These are phyloP conservation scores for Hypoxylon rickii DNA, from an alignment of 495 filamentous ascomycete species.

Conservation along the genomic window DNA sequence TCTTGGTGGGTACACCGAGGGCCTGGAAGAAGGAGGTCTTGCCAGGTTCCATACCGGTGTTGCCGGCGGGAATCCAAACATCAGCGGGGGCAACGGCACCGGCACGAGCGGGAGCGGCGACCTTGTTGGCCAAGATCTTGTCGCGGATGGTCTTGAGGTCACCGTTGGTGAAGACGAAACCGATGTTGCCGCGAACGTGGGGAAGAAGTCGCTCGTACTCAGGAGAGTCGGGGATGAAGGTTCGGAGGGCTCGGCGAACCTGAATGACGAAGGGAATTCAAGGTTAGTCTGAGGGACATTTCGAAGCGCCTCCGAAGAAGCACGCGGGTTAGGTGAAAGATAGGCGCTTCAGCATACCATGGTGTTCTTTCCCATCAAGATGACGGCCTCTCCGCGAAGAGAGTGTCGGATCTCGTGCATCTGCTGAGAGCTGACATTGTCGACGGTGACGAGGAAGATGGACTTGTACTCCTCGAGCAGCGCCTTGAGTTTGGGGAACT, in stretches of 20 bases:
- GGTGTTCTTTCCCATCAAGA: slow-evolving; percentile 99
- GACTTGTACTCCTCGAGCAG: slow-evolving; percentile 89
- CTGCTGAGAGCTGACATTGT: slow-evolving; percentile 98
- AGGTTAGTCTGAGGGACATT: too few species aligned
- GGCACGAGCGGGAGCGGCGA: slow-evolving; percentile 94
- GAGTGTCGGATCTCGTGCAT: slow-evolving; percentile 99
- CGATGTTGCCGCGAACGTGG: slow-evolving; percentile 95
- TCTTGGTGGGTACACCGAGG: slow-evolving; percentile 99
- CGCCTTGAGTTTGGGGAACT: slow-evolving; percentile 95
- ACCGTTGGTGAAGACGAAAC: slow-evolving; percentile 98
- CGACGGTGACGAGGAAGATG: slow-evolving; percentile 95
- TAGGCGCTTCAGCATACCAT: slow-evolving; percentile 65
- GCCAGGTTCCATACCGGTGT: slow-evolving; percentile 99
- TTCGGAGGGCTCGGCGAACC: slow-evolving; percentile 97
- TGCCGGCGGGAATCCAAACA: slow-evolving; percentile 91
- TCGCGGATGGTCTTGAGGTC: slow-evolving; percentile 90
- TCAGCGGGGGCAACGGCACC: slow-evolving; percentile 92
- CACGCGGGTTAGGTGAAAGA: too few species aligned
- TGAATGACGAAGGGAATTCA: too few species aligned
- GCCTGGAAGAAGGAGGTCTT: slow-evolving; percentile 99
- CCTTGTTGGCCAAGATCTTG: slow-evolving; percentile 94
- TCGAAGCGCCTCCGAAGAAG: too few species aligned
- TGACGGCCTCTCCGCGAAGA: slow-evolving; percentile 85
- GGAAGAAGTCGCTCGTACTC: slow-evolving; percentile 98
- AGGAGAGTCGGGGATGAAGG: slow-evolving; percentile 85